Conservation (phyloP, 352 stramenopile species). For the Phytophthora podocarpi region DNA sequence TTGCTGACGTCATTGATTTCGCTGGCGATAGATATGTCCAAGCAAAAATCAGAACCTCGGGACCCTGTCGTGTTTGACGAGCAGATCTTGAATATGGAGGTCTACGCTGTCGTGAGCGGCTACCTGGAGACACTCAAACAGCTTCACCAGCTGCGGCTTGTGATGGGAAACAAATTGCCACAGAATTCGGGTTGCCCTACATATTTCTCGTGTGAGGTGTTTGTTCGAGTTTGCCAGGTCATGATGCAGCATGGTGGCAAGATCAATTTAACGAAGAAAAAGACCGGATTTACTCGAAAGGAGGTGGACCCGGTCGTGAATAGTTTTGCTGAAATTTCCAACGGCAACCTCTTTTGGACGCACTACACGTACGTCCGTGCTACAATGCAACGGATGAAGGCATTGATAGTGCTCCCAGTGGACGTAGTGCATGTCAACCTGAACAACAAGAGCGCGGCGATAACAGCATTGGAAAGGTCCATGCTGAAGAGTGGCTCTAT, state of each 20-base stretch:
- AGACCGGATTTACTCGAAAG: constrained; percentile 23
- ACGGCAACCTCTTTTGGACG: constrained; percentile 33
- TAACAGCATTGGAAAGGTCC: constrained; percentile 22
- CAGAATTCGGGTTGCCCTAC: constrained; percentile 45
- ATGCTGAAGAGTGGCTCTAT: constrained; percentile 13
- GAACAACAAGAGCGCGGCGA: constrained; percentile 18
- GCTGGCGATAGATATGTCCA: constrained; percentile 35
- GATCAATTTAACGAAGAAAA: constrained; percentile 11
- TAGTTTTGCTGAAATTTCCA: constrained; percentile 26
- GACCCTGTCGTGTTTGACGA: constrained; percentile 33
- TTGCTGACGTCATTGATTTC: constrained; percentile 64
- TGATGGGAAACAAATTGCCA: constrained; percentile 53
- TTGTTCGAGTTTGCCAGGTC: constrained; percentile 54
- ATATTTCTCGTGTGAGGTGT: constrained; percentile 72
- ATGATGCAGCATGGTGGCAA: constrained; percentile 27
- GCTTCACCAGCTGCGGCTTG: constrained; percentile 53
- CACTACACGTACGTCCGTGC: constrained; percentile 37
- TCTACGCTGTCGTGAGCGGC: constrained; percentile 45
- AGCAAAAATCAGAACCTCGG: constrained; percentile 15
- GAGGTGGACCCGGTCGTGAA: constrained; percentile 35
- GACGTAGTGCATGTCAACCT: constrained; percentile 1
- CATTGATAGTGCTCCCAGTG: constrained; percentile 25
- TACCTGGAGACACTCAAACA: constrained; percentile 66
- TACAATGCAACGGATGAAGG: constrained; percentile 42
- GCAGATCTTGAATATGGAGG: constrained; percentile 52